Base-by-base conservation (phyloP, 441 rosid species). In the Iberis amara region DNA sequence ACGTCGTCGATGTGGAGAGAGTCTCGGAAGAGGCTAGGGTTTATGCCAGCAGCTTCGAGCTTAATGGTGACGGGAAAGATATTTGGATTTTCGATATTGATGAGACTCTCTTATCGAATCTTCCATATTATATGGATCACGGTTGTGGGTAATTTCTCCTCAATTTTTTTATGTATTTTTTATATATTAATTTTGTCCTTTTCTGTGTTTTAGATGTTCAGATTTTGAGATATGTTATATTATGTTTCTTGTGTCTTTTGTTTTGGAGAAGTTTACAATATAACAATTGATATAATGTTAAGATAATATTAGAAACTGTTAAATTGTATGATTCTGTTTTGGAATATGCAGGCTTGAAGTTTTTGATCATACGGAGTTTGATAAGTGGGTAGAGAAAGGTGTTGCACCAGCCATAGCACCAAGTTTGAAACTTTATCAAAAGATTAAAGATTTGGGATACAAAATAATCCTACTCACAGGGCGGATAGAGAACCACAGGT, bases 11-110 rank as follows among this genome's bases (percentile, higher is more conserved):
- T 64, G 68, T 83, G 18, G 77, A 78, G 53, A 75, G 78, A 60
- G 87, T 73, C 18, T 76, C 79, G 0, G 59, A 50, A 18, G 92
- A 85, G 68, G 80, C 96, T 43, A 74, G 62, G 18, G 62, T 52
- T 42, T 83, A 44, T 42, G 96, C 91, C 2, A 75, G 65, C 76
- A 73, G 71, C 56, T 54, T 79, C 39, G 64, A 72, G 39, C 31
- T 74, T 64, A 79, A 5, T 13, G 26, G 26, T 10, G 57, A 83
- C 26, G 95, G 84, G 3, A 78, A 68, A 59, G 89, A 89, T 66
- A 76, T 55, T n/a, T 85, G 96, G 96, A 59, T 85, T 47, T 89
- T 89, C 52, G 96, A 89, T 65, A 54, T 89, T 49, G 96, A 85
- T 36, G 96, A 89, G 68, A 89, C 95, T 60, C 65, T 89, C 72